Conservation (phyloP, 495 filamentous ascomycete genomes). For the Parathielavia hyrcaniae region DNA sequence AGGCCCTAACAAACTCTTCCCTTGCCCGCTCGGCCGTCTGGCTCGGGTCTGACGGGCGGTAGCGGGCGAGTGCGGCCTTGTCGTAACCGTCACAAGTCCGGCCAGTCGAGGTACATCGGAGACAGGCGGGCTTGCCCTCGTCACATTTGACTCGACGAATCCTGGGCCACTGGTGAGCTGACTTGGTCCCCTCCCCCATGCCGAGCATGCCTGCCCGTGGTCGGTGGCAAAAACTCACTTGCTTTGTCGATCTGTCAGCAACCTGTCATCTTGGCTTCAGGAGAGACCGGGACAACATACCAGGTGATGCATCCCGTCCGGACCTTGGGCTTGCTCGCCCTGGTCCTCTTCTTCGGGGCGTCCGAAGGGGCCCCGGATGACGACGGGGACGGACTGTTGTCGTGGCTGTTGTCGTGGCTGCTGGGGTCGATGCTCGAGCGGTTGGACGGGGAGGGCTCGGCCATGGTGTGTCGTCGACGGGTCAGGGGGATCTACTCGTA, state of each 20-base stretch:
- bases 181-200: not conserved
- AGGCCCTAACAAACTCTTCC: slow-evolving; percentile 31
- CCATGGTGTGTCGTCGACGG: slow-evolving; percentile 2
- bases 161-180: slow-evolving; percentile 3
- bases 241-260: slow-evolving; percentile 11
- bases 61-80: slow-evolving; percentile 22
- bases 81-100: slow-evolving; percentile 43
- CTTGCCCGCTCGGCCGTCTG: slow-evolving; percentile 25
- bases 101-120: slow-evolving; percentile 39
- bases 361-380: slow-evolving; percentile 4
- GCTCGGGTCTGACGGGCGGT: slow-evolving; percentile 10
- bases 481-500: not conserved
- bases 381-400: slow-evolving; percentile 17
- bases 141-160: slow-evolving; percentile 39
- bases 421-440: slow-evolving; percentile 10
- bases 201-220: no score
- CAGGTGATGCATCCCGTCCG: slow-evolving; percentile 33
- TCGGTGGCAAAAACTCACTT: slow-evolving; percentile 18
- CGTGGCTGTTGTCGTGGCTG: slow-evolving; percentile 12
- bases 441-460: not conserved
- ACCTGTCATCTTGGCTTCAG: not conserved
- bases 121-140: slow-evolving; percentile 38
- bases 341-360: slow-evolving; percentile 25
- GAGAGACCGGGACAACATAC: slow-evolving; percentile 14
- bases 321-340: slow-evolving; percentile 34